Conservation (phyloP, 2,329 filamentous ascomycete genomes). For the Alternaria atra region DNA sequence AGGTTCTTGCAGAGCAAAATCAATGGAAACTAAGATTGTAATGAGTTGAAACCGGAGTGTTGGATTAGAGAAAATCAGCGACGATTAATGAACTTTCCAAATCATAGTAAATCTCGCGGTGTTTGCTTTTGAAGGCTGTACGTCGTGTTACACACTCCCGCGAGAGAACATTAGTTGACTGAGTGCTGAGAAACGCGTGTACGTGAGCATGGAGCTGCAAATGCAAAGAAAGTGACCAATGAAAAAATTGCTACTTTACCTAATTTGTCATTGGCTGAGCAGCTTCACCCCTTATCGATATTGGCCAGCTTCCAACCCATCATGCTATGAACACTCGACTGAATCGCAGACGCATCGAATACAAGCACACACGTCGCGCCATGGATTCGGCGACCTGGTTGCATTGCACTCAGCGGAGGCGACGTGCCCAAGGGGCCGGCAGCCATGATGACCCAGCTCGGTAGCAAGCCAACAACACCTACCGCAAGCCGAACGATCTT, state of each 20-base stretch:
- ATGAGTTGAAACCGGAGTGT: not conserved
- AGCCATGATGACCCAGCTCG: too few species aligned
- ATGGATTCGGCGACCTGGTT: not conserved
- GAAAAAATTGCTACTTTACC: too few species aligned
- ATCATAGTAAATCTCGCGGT: not conserved
- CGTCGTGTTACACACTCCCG: not conserved
- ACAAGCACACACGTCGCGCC: not conserved
- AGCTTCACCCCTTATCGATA: not conserved
- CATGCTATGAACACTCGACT: too few species aligned
- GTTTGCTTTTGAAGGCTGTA: not conserved
- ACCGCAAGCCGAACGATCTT: too few species aligned
- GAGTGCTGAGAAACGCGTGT: not conserved
- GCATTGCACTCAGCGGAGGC: not conserved
- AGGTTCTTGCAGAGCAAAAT: constrained; percentile 38
- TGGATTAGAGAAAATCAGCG: not conserved
- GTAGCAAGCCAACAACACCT: not conserved
- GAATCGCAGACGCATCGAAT: not conserved
- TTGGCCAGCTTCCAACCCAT: not conserved
- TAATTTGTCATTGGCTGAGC: too few species aligned
- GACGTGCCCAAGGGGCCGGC: not conserved
- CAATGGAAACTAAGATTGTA: not conserved
- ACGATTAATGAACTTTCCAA: not conserved
- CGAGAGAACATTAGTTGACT: not conserved
- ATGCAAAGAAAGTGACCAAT: too few species aligned
- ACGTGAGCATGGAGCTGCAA: too few species aligned